Evolutionary conservation across 2,329 filamentous ascomycete genomes (phyloP).

Genomic region (Pyrenophora seminiperda): DNA sequence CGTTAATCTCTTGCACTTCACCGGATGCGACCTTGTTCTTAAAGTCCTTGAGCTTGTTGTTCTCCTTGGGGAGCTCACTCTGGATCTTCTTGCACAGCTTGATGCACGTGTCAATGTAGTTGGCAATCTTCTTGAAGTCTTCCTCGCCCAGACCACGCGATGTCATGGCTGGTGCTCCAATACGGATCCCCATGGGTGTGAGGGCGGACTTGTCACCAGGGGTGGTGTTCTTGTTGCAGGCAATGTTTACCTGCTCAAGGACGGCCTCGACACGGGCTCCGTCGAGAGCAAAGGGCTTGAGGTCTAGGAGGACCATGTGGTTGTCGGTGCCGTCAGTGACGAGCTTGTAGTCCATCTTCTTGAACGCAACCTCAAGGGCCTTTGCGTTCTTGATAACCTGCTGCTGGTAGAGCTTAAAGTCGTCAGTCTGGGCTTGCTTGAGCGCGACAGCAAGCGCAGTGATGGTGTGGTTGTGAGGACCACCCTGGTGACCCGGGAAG

Average conservation of each 20-base stretch:
- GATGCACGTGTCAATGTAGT: constrained; percentile 88
- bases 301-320: constrained; percentile 94
- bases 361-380: constrained; percentile 75
- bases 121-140: constrained; percentile 80
- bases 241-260: constrained; percentile 97
- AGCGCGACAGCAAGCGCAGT: constrained; percentile 93
- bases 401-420: constrained; percentile 94
- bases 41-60: constrained; percentile 99
- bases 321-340: constrained; percentile 96
- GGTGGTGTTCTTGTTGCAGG: constrained; percentile 99
- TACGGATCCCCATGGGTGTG: constrained; percentile 88
- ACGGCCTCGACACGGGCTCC: constrained; percentile 95
- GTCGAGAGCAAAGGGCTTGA: constrained; percentile 84
- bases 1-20: constrained; percentile 79
- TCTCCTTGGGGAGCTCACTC: constrained; percentile 84
- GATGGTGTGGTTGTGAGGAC: constrained; percentile 99
- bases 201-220: constrained; percentile 93
- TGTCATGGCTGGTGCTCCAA: constrained; percentile 97
- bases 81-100: constrained; percentile 91
- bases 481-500: constrained; percentile 98
- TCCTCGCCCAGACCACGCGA: constrained; percentile 87
- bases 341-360: constrained; percentile 80
- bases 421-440: constrained; percentile 86
- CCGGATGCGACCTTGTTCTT: constrained; percentile 85
- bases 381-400: constrained; percentile 93